Conservation (phyloP, 345 rosid genomes). For the Lenwebbia sp. region DNA sequence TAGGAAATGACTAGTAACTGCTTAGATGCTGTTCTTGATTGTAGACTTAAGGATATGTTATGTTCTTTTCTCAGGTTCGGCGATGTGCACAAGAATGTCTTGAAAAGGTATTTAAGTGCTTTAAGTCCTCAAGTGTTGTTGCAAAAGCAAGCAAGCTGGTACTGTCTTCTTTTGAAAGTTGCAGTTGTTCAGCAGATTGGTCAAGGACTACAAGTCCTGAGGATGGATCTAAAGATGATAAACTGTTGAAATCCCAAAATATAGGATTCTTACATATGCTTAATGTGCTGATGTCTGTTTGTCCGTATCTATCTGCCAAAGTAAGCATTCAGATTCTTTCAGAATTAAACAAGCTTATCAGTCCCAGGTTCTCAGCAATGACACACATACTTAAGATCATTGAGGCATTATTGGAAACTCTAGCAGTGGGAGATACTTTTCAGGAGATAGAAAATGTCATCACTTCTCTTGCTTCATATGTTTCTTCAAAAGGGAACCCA, state of each 20-base stretch:
- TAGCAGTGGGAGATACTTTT: slow-evolving; percentile 24
- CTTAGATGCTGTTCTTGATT: not conserved
- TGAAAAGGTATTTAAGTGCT: slow-evolving; percentile 43
- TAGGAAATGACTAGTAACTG: not conserved
- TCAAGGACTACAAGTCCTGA: slow-evolving; percentile 15
- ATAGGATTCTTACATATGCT: slow-evolving; percentile 65
- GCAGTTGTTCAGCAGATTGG: slow-evolving; percentile 22
- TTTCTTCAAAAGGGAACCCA: slow-evolving; percentile 43
- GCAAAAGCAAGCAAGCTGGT: slow-evolving; percentile 60
- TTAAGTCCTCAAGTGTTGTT: slow-evolving; percentile 26
- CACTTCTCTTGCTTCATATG: slow-evolving; percentile 42
- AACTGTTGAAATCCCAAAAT: slow-evolving; percentile 26
- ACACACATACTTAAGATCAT: slow-evolving; percentile 43
- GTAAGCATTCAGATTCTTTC: slow-evolving; percentile 33
- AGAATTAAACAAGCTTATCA: slow-evolving; percentile 39
- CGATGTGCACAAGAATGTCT: slow-evolving; percentile 75
- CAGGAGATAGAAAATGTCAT: slow-evolving; percentile 36
- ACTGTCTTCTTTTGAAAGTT: slow-evolving; percentile 26
- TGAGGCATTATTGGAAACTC: slow-evolving; percentile 42
- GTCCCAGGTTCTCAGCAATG: slow-evolving; percentile 43
- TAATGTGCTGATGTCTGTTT: slow-evolving; percentile 46
- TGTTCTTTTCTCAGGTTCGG: slow-evolving; percentile 42
- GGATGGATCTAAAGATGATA: slow-evolving; percentile 37
- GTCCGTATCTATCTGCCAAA: slow-evolving; percentile 43
- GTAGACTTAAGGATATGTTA: not conserved